Base-by-base conservation (phyloP, 495 filamentous ascomycete species). In the Glutinoglossum americanum region DNA sequence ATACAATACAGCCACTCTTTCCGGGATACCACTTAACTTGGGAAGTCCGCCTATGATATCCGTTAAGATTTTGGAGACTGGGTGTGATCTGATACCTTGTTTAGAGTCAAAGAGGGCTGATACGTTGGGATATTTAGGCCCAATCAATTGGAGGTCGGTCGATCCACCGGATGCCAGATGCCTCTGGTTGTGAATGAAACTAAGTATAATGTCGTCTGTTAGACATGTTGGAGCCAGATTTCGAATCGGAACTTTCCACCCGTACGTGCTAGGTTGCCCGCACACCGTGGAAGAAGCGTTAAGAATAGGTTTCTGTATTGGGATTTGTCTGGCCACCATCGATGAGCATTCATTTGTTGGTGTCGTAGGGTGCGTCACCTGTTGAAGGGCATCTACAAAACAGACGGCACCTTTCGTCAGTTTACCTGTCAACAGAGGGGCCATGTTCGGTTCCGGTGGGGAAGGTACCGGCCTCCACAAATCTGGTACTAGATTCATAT, bases 31-130 rank as follows among this genome's bases (percentile, higher is more conserved):
- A 13, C 69, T 70, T 8, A 93, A 74, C 59, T 80, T 78, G 0
- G 86, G 84, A 60, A 90, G 89, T 25, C 78, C 81, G 41, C 77
- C 70, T 0, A 90, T 71, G 59, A 92, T 85, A 65, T 90, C 86
- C 26, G 83, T 88, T 63, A 90, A 84, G 9, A 92, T 78, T 61
- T 83, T 85, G 21, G 84, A 88, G 1, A 90, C 72, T 0, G 84
- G 83, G 63, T 90, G 85, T 1, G 81, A 79, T 61, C 75, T 72
- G 7, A 67, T 65, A 60, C 72, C 73, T 35, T 71, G 70, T 53
- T 81, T 72, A 0, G 84, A 83, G 63, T 87, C 81, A 19, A 89
- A 73, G 9, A 90, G 72, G 1, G 83, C 80, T 1, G 82, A 81
- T 55, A 90, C 78, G 58, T 79, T 84, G 7, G 86, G 86, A 63